Evolutionary conservation across 129 eudicot genomes (phyloP).

Genomic region (Saussurea involucrata): DNA sequence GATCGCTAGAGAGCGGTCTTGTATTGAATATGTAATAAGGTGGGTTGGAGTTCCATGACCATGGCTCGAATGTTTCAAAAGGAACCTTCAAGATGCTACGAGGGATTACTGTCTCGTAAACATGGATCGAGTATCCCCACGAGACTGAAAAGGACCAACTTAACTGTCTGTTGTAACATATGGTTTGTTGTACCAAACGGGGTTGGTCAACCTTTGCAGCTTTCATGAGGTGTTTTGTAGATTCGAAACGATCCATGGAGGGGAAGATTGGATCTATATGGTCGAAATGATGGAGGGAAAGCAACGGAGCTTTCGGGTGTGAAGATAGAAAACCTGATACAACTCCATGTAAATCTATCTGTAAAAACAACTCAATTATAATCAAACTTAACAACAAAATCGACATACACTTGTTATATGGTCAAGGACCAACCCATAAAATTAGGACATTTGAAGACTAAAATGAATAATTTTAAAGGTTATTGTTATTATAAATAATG

Average conservation of each 20-base stretch:
- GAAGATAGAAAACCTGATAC: constrained; percentile 39
- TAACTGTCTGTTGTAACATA: constrained; percentile 14
- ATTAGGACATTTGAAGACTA: too few relatives aligned
- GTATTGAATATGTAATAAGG: constrained; percentile 42
- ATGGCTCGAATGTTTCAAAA: constrained; percentile 32
- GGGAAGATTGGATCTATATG: constrained; percentile 33
- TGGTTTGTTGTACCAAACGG: constrained; percentile 43
- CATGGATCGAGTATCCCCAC: constrained; percentile 37
- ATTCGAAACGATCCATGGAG: constrained; percentile 21
- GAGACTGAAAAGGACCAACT: constrained; percentile 29
- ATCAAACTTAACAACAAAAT: background rate
- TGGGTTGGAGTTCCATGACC: constrained; percentile 7
- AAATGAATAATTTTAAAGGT: too few relatives aligned
- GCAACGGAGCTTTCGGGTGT: constrained; percentile 38
- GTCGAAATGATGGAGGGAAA: constrained; percentile 48
- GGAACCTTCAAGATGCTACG: constrained; percentile 30
- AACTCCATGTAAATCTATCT: constrained; percentile 38
- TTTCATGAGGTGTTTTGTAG: constrained; percentile 35
- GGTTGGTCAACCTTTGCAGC: constrained; percentile 34
- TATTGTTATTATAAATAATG: too few relatives aligned
- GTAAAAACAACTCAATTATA: background rate
- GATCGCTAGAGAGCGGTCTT: constrained; percentile 8
- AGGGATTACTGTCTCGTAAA: constrained; percentile 23
- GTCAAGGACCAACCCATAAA: too few relatives aligned
- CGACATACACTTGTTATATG: too few relatives aligned